Percentiles rank a stretch among this genome's conserved stretches.
phyloP scores from a whole-genome alignment of 129 eudicot genomes.

The Kitagawia praeruptora region DNA sequence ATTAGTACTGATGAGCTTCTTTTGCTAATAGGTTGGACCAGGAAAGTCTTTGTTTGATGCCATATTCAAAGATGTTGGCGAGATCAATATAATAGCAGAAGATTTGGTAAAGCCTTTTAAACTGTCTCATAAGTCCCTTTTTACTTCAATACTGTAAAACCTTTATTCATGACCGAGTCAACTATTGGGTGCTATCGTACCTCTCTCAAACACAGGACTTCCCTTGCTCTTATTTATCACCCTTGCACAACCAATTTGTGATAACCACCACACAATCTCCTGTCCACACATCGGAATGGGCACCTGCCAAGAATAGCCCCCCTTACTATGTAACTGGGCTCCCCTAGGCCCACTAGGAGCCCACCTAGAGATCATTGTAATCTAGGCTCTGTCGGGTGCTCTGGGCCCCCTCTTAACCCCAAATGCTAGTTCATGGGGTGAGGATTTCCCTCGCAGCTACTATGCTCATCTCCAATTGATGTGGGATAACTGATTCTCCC shows the following conservation, averaged over 20 bases:
- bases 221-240: background rate
- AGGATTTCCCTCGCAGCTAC: too few relatives aligned
- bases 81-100: slow-evolving; percentile 88
- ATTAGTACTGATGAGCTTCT: slow-evolving; percentile 23
- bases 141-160: background rate
- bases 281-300: background rate
- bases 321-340: background rate
- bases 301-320: background rate
- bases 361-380: background rate
- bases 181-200: background rate
- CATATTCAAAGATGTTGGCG: slow-evolving; percentile 66
- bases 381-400: background rate
- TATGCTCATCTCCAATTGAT: too few relatives aligned
- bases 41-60: slow-evolving; percentile 73
- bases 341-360: background rate
- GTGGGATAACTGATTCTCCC: background rate
- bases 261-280: background rate
- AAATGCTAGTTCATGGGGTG: too few relatives aligned
- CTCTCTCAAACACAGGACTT: background rate
- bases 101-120: slow-evolving; percentile 68
- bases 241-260: background rate
- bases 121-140: background rate
- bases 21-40: slow-evolving; percentile 85
- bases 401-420: background rate
- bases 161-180: background rate